A percentile compares a stretch with the other conserved stretches of the same genome.
These are phyloP conservation scores for Wallacemonas collosoma DNA, from an alignment of 208 protist genomes.

Conservation along the genomic window DNA sequence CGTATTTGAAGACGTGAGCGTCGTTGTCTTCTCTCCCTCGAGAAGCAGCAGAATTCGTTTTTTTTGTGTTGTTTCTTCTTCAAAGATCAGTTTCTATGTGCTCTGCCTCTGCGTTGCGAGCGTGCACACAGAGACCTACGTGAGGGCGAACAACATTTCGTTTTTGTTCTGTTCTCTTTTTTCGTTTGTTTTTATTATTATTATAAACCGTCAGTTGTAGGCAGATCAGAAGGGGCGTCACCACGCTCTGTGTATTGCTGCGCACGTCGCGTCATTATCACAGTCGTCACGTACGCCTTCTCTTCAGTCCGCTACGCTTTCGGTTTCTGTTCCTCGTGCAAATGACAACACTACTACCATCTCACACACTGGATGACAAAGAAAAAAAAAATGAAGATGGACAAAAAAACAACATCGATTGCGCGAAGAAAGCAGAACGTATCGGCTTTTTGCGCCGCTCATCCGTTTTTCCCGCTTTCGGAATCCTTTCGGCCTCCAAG, in stretches of 20 bases:
- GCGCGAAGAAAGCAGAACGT: neutral
- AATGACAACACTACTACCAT: neutral
- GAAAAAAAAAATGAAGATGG: neutral
- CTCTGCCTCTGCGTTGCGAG: too few species aligned
- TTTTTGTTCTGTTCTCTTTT: conserved; percentile 9
- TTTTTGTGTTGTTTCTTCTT: conserved; percentile 4
- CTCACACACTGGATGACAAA: too few species aligned
- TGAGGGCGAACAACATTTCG: neutral
- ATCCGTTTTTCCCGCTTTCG: too few species aligned
- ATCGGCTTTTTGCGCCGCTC: too few species aligned
- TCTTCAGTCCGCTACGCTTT: neutral
- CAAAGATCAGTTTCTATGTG: too few species aligned
- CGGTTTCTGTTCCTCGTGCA: neutral
- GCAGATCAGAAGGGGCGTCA: too few species aligned
- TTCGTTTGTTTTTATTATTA: neutral
- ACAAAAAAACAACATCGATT: conserved; percentile 1
- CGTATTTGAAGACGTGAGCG: neutral
- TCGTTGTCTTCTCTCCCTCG: neutral
- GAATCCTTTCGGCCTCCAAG: too few species aligned
- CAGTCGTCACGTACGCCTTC: too few species aligned
- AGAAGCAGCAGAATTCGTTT: neutral
- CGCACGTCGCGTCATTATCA: too few species aligned
- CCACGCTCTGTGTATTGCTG: too few species aligned
- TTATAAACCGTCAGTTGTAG: too few species aligned
- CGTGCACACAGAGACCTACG: too few species aligned